Evolutionary conservation across 2,329 filamentous ascomycete genomes (phyloP).

Genomic region (Aspergillus sergii): DNA sequence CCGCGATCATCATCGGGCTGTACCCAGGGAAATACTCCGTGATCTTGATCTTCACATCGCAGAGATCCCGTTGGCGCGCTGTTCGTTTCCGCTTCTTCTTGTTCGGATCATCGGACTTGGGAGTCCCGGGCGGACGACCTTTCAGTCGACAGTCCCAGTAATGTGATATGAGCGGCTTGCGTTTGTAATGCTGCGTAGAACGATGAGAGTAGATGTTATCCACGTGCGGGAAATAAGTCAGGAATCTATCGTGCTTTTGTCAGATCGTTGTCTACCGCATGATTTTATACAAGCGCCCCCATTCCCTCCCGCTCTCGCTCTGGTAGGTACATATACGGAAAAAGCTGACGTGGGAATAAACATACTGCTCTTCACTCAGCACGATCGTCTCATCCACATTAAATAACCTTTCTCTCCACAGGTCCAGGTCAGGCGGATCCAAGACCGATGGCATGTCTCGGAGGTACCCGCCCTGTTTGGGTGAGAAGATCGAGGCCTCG

Average conservation of each 20-base stretch:
- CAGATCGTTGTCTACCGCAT: not conserved
- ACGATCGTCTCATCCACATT: constrained; percentile 73
- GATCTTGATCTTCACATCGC: constrained; percentile 85
- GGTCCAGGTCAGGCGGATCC: constrained; percentile 67
- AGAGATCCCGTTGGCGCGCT: constrained; percentile 75
- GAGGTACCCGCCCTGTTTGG: constrained; percentile 26
- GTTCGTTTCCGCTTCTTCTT: constrained; percentile 81
- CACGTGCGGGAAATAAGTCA: constrained; percentile 80
- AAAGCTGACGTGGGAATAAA: constrained; percentile 2
- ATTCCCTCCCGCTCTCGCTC: not conserved
- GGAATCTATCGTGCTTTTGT: constrained; percentile 56
- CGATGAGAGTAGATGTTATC: constrained; percentile 85
- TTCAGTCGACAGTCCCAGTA: constrained; percentile 86
- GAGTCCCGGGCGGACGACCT: constrained; percentile 75
- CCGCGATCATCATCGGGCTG: constrained; percentile 34
- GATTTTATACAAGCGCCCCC: not conserved
- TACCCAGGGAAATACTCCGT: constrained; percentile 70
- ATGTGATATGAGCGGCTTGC: constrained; percentile 78
- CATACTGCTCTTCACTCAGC: constrained; percentile 73
- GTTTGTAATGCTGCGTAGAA: constrained; percentile 78
- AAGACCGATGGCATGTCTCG: constrained; percentile 58
- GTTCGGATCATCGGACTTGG: constrained; percentile 76
- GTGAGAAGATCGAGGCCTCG: constrained; percentile 25
- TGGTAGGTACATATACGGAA: not conserved
- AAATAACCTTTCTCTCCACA: constrained; percentile 74